A percentile compares a stretch with the other conserved stretches of the same genome.
Evolutionary conservation across 2,329 filamentous ascomycete species (phyloP).

Genomic region (Teratosphaeria pseudoeucalypti): DNA sequence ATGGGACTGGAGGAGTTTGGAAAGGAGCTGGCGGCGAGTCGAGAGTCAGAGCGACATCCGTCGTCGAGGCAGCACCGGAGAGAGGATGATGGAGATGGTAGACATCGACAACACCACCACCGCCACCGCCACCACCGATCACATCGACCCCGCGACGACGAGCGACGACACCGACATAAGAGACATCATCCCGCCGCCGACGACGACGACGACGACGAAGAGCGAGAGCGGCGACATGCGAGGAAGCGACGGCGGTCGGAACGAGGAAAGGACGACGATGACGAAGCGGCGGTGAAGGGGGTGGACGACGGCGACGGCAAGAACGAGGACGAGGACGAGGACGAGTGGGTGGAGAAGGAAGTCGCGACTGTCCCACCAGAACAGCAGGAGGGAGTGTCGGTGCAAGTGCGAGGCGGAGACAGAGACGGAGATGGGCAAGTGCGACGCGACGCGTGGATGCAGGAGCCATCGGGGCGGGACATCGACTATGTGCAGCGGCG

Average conservation of each 20-base stretch:
- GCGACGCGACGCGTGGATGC: constrained; percentile 89
- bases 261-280: constrained; percentile 20
- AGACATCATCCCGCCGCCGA: constrained; percentile 25
- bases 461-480: constrained; percentile 68
- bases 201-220: constrained; percentile 27
- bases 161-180: constrained; percentile 39
- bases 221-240: constrained; percentile 8
- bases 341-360: constrained; percentile 36
- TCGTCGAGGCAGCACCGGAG: constrained; percentile 1
- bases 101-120: constrained; percentile 24
- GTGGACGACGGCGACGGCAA: neutral
- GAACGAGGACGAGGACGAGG: constrained; percentile 19
- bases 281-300: constrained; percentile 9
- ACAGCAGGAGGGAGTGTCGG: constrained; percentile 28
- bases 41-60: constrained; percentile 34
- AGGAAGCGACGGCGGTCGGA: constrained; percentile 18
- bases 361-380: constrained; percentile 29
- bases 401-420: too few relatives aligned
- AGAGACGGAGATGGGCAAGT: constrained; percentile 33
- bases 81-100: constrained; percentile 11
- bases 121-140: constrained; percentile 24
- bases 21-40: constrained; percentile 59
- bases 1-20: constrained; percentile 68
- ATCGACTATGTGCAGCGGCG: constrained; percentile 68
- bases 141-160: constrained; percentile 39